phyloP scores from a whole-genome alignment of 306 rosid genomes.

The barrel medic (Medicago truncatula) region DNA sequence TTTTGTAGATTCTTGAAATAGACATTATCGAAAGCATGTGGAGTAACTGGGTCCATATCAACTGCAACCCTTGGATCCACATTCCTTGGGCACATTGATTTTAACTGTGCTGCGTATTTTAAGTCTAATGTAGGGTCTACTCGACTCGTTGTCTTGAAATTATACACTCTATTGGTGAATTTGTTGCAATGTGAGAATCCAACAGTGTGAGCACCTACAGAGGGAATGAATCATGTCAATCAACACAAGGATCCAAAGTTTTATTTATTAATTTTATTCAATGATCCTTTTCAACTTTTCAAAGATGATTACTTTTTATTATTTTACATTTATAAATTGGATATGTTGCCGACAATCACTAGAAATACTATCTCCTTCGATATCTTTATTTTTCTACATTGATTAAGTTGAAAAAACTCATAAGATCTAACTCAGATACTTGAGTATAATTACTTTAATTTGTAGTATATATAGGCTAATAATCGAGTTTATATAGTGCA shows the following conservation, averaged over 20 bases:
- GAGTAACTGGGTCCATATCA: constrained; percentile 83
- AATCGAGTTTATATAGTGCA: no score
- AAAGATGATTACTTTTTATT: neutral
- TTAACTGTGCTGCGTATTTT: constrained; percentile 51
- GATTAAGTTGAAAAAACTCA: neutral
- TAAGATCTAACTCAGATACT: neutral
- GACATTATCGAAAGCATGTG: constrained; percentile 58
- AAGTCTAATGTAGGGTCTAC: constrained; percentile 61
- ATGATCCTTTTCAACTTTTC: neutral
- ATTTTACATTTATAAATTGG: neutral
- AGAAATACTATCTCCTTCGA: neutral
- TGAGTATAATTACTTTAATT: neutral
- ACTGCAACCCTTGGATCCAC: constrained; percentile 74
- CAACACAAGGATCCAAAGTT: constrained; percentile 2
- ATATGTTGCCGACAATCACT: neutral
- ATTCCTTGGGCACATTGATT: constrained; percentile 59
- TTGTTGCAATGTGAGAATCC: constrained; percentile 80
- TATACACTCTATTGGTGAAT: constrained; percentile 57
- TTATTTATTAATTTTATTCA: neutral
- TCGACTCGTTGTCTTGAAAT: constrained; percentile 45
- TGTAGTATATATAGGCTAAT: neutral
- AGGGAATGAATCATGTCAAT: neutral
- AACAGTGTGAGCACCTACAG: constrained; percentile 75
- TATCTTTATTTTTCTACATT: neutral
- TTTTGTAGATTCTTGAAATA: constrained; percentile 70